phyloP scores from a whole-genome alignment of 2,329 filamentous ascomycete species.

The Fusarium palustre region DNA sequence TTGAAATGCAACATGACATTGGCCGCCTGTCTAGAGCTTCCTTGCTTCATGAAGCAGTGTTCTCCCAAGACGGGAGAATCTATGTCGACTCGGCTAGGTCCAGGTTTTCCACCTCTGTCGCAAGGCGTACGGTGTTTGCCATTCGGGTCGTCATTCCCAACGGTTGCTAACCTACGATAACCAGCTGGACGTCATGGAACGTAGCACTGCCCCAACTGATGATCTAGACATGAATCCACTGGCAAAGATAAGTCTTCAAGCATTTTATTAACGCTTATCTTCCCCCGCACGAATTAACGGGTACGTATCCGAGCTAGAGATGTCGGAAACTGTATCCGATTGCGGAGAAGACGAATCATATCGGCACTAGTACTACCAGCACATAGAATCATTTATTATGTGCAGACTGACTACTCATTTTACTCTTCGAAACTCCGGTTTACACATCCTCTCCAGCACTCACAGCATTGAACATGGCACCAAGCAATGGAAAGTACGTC shows the following conservation, averaged over 20 bases:
- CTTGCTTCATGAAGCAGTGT: neutral
- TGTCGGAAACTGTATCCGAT: neutral
- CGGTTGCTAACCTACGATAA: neutral
- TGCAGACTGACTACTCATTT: neutral
- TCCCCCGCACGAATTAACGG: neutral
- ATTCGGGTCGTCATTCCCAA: neutral
- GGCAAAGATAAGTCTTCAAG: neutral
- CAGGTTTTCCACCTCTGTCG: neutral
- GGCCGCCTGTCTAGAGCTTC: neutral
- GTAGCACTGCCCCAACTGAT: neutral
- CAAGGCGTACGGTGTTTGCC: neutral
- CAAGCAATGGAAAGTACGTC: neutral
- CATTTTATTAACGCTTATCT: neutral
- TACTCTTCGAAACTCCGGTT: neutral
- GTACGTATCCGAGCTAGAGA: neutral
- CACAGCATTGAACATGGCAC: neutral
- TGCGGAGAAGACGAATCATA: neutral
- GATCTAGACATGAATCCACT: neutral
- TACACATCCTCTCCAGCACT: fast-evolving
- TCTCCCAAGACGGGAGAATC: neutral
- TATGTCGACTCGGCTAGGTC: neutral
- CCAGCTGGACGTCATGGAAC: neutral
- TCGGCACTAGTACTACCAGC: neutral
- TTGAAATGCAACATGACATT: neutral
- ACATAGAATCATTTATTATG: neutral